These are phyloP conservation scores for Prototheca cutis DNA, from an alignment of 163 green algal genomes.

Conservation along the genomic window DNA sequence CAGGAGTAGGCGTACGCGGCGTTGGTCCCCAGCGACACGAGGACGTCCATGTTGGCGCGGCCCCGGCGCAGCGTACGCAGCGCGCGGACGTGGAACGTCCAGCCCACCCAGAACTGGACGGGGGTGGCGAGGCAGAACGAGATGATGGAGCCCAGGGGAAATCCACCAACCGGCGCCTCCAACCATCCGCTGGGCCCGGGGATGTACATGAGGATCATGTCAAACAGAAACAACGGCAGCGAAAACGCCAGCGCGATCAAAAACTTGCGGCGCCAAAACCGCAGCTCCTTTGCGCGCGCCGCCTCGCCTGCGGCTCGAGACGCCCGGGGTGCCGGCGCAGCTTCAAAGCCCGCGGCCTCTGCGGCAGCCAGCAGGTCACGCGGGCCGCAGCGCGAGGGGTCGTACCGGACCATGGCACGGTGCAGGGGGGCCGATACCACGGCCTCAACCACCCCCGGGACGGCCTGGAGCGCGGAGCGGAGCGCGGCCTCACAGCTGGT, in stretches of 20 bases:
- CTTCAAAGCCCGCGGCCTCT: constrained; percentile 56
- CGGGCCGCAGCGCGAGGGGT: constrained; percentile 48
- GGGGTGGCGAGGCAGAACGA: constrained; percentile 78
- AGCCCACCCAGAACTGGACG: constrained; percentile 77
- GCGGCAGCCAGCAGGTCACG: constrained; percentile 56
- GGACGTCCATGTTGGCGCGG: constrained; percentile 95
- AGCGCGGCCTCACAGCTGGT: constrained; percentile 32
- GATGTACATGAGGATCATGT: constrained; percentile 74
- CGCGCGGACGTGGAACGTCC: constrained; percentile 73
- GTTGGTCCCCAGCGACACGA: constrained; percentile 91
- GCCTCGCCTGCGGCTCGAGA: neutral
- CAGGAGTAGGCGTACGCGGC: constrained; percentile 81
- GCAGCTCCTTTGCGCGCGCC: constrained; percentile 33
- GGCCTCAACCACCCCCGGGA: constrained; percentile 43
- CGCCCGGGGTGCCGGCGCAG: constrained; percentile 9
- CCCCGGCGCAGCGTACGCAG: constrained; percentile 37
- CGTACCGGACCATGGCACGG: constrained; percentile 27
- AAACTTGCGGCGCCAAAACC: constrained; percentile 58
- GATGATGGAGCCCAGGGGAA: constrained; percentile 49
- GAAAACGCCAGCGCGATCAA: constrained; percentile 51
- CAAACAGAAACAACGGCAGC: constrained; percentile 74
- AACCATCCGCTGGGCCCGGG: constrained; percentile 6
- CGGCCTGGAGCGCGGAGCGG: constrained; percentile 33
- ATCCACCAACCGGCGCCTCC: constrained; percentile 28
- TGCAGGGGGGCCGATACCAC: constrained; percentile 13